Percentiles rank a stretch among this genome's conserved stretches.
Conservation (phyloP, 305 asterid genomes). For the Striga hermonthica region DNA sequence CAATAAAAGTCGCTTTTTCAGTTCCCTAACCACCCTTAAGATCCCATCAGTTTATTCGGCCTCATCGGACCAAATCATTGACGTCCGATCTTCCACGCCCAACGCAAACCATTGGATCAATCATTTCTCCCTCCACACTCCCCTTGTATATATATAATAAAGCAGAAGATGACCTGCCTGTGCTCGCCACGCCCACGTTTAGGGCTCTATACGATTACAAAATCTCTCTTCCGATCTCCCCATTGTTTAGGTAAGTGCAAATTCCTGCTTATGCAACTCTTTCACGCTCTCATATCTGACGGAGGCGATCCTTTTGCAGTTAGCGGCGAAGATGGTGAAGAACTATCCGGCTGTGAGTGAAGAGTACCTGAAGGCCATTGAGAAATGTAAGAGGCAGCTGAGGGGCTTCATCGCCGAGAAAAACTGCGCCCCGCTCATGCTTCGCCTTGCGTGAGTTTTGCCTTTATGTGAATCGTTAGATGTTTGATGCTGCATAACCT, state of each 20-base stretch:
- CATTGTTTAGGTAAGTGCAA: neutral
- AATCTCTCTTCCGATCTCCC: neutral
- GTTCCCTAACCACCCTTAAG: too few species aligned
- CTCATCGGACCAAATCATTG: neutral
- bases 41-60: neutral
- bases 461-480: too few species aligned
- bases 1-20: neutral
- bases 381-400: slow-evolving; percentile 73
- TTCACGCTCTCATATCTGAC: neutral
- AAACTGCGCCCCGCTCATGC: slow-evolving; percentile 90
- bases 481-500: too few species aligned
- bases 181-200: neutral
- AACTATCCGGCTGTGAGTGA: slow-evolving; percentile 76
- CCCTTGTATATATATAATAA: neutral
- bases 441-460: slow-evolving; percentile 71
- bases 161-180: neutral
- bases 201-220: neutral
- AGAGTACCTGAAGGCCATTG: slow-evolving; percentile 78
- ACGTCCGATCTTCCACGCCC: neutral
- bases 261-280: neutral
- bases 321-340: slow-evolving; percentile 59
- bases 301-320: slow-evolving; percentile 12
- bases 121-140: neutral
- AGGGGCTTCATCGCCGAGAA: slow-evolving; percentile 90
- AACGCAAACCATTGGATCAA: neutral